A percentile compares a stretch with the other conserved stretches of the same genome.
Evolutionary conservation across 495 filamentous ascomycete genomes (phyloP).

Genomic region (Paragyromitra xinjiangensis): DNA sequence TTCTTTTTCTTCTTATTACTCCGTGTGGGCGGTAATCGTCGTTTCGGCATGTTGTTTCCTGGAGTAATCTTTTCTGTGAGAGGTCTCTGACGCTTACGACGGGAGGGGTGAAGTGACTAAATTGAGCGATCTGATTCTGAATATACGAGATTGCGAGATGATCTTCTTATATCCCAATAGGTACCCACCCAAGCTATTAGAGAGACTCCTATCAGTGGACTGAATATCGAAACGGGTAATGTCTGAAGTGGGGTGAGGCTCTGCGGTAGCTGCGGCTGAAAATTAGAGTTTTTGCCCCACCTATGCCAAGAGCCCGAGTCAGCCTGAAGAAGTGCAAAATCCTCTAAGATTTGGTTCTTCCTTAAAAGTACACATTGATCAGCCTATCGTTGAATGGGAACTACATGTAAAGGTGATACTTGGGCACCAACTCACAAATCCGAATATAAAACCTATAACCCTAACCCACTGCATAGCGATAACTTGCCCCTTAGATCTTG

Average conservation of each 20-base stretch:
- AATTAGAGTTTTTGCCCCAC: slow-evolving; percentile 39
- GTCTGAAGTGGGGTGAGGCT: slow-evolving; percentile 25
- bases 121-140: not conserved
- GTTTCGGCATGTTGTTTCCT: slow-evolving; percentile 45
- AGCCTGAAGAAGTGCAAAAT: not conserved
- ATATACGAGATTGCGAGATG: not conserved
- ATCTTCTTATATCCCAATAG: slow-evolving; percentile 4
- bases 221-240: slow-evolving; percentile 3
- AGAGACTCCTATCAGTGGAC: not conserved
- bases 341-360: not conserved
- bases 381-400: not conserved
- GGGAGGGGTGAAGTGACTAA: not conserved
- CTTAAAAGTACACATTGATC: not conserved
- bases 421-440: not conserved
- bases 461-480: not conserved
- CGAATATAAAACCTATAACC: not conserved
- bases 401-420: not conserved
- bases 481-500: not conserved
- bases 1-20: slow-evolving; percentile 48
- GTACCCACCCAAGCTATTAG: not conserved
- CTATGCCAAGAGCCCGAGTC: not conserved
- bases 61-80: not conserved
- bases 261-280: slow-evolving; percentile 26
- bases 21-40: slow-evolving; percentile 28
- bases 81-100: not conserved